Percentiles rank a stretch among this genome's conserved stretches.
Evolutionary conservation across 805 yeast species (phyloP).

Genomic region (Metschnikowia henanensis): DNA sequence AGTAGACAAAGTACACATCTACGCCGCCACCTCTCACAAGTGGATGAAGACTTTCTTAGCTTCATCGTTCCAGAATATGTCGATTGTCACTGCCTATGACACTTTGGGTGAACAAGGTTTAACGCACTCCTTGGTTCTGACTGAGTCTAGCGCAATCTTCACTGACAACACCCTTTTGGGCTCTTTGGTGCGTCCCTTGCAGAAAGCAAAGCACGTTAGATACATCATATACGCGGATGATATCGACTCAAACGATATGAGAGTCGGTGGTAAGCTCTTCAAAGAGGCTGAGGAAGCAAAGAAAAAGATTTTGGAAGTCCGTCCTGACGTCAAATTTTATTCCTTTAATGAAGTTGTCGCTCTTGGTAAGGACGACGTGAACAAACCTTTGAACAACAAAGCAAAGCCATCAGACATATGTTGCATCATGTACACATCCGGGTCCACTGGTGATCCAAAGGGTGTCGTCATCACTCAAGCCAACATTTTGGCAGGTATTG

Average conservation of each 20-base stretch:
- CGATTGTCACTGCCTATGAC: constrained; percentile 95
- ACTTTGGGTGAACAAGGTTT: constrained; percentile 89
- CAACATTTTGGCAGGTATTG: constrained; percentile 80
- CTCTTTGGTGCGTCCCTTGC: constrained; percentile 70
- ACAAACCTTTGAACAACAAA: constrained; percentile 29
- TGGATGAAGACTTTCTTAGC: constrained; percentile 92
- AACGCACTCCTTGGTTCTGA: constrained; percentile 81
- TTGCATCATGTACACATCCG: constrained; percentile 87
- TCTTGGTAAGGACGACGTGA: constrained; percentile 58
- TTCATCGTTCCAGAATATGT: constrained; percentile 72
- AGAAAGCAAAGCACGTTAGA: constrained; percentile 59
- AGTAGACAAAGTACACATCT: constrained; percentile 71
- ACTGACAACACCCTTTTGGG: constrained; percentile 77
- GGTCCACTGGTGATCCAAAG: constrained; percentile 83
- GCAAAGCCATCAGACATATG: constrained; percentile 61
- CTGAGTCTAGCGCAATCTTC: constrained; percentile 75
- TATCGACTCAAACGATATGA: constrained; percentile 60
- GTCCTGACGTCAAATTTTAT: constrained; percentile 73
- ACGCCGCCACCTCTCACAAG: constrained; percentile 81
- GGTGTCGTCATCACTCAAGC: constrained; percentile 72
- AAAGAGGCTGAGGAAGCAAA: constrained; percentile 56
- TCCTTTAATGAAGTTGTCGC: constrained; percentile 64
- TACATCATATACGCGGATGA: constrained; percentile 70
- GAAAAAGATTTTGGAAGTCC: constrained; percentile 57
- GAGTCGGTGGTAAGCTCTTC: constrained; percentile 61